Conservation (phyloP, 1,139 yeast species). For the Yamadazyma oceani region DNA sequence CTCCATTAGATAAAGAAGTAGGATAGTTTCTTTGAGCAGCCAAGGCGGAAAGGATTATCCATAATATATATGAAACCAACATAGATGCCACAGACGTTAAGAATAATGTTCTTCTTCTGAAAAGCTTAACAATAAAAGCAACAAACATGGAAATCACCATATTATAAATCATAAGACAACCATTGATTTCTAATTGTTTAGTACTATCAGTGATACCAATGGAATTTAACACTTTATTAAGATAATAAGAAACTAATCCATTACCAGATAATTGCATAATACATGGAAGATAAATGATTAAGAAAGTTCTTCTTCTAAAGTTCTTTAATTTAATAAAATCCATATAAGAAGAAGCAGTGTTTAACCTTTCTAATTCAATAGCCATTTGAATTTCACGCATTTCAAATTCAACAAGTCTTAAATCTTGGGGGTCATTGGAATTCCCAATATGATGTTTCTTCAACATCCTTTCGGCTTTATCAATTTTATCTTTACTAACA, state of each 20-base stretch:
- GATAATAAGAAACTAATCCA: constrained; percentile 52
- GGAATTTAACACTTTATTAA: constrained; percentile 46
- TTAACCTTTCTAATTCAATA: constrained; percentile 33
- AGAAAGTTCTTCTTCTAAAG: constrained; percentile 46
- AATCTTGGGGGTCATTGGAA: constrained; percentile 27
- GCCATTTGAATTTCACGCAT: constrained; percentile 45
- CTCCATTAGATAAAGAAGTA: constrained; percentile 37
- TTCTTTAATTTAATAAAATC: constrained; percentile 36
- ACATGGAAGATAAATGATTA: constrained; percentile 31
- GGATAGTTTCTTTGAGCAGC: constrained; percentile 38
- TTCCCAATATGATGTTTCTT: constrained; percentile 42
- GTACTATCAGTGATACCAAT: constrained; percentile 47
- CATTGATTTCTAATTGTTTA: constrained; percentile 49
- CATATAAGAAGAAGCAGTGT: constrained; percentile 26
- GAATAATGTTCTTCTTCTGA: constrained; percentile 49
- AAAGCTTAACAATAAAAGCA: constrained; percentile 28
- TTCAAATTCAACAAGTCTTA: constrained; percentile 43
- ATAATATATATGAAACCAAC: constrained; percentile 38
- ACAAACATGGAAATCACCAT: constrained; percentile 33
- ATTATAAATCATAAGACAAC: constrained; percentile 43
- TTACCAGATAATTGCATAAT: constrained; percentile 53
- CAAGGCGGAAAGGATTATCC: constrained; percentile 39
- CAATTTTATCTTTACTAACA: constrained; percentile 36
- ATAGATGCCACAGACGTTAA: constrained; percentile 33
- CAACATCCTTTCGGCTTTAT: constrained; percentile 41